These are phyloP conservation scores for Solanum virginianum DNA, from an alignment of 257 asterid species.

Conservation along the genomic window DNA sequence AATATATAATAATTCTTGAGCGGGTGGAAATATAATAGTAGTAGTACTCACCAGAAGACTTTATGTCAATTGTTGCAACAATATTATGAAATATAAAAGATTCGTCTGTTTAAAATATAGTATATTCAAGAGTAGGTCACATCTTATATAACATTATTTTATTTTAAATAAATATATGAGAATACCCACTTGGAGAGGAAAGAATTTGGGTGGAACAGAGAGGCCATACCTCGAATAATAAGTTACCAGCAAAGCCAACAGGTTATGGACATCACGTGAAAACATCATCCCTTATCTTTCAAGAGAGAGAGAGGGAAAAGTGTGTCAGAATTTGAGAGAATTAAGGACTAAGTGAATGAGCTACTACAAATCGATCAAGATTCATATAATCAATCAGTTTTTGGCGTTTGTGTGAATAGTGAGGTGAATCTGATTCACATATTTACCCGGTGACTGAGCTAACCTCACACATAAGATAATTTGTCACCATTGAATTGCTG, in stretches of 20 bases:
- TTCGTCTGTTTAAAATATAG: neutral
- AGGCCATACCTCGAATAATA: constrained; percentile 23
- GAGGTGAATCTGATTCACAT: neutral
- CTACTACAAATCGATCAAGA: neutral
- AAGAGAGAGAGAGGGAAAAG: neutral
- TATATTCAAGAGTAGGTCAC: neutral
- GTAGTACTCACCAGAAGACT: neutral
- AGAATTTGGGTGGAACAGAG: neutral
- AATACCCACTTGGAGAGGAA: neutral
- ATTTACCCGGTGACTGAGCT: neutral
- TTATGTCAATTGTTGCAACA: neutral
- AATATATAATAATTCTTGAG: neutral
- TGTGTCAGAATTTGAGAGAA: neutral
- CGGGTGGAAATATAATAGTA: neutral
- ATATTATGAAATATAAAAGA: neutral
- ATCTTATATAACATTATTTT: neutral
- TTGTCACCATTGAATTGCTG: neutral
- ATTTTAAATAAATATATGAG: neutral
- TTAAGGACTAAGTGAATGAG: neutral
- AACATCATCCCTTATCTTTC: constrained; percentile 1
- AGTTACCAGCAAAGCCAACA: constrained; percentile 9
- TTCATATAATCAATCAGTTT: neutral
- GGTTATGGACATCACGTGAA: constrained; percentile 28
- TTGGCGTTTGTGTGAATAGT: neutral
- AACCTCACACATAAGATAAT: neutral